Evolutionary conservation across 2,329 filamentous ascomycete genomes (phyloP).

Genomic region (Colletotrichum filicis): DNA sequence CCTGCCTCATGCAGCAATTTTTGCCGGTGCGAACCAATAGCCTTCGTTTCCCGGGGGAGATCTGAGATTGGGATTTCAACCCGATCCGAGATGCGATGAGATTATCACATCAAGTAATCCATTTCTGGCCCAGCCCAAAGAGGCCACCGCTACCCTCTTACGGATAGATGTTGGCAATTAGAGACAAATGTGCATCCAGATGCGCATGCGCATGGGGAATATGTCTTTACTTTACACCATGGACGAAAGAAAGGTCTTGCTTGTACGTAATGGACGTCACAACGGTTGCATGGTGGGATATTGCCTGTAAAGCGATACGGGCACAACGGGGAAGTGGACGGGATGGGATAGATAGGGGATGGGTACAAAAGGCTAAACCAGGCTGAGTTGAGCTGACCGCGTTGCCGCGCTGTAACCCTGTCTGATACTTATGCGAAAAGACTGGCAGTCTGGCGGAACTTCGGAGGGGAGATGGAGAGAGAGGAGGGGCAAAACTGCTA

Average conservation of each 20-base stretch:
- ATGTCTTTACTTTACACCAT: neutral
- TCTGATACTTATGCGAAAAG: neutral
- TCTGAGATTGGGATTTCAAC: neutral
- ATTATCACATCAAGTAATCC: neutral
- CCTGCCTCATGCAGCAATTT: neutral
- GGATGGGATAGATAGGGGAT: constrained; percentile 6
- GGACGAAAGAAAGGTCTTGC: neutral
- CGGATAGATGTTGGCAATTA: neutral
- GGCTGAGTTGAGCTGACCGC: neutral
- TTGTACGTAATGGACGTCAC: constrained; percentile 30
- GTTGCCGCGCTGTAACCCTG: neutral
- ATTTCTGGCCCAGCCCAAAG: too few relatives aligned
- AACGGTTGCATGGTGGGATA: constrained; percentile 8
- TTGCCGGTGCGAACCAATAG: neutral
- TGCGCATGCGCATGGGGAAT: neutral
- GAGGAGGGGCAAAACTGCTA: neutral
- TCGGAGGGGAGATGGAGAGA: neutral
- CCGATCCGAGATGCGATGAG: neutral
- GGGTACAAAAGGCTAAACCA: neutral
- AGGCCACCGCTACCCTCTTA: neutral
- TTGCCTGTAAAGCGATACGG: constrained; percentile 23
- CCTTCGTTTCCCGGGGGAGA: neutral
- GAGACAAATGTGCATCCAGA: neutral
- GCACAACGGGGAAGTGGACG: neutral
- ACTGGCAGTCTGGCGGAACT: neutral